Evolutionary conservation across 1,139 yeast species (phyloP), one percentile per base, ranked within the genome.

Genomic region (Eremothecium sinecaudum): DNA sequence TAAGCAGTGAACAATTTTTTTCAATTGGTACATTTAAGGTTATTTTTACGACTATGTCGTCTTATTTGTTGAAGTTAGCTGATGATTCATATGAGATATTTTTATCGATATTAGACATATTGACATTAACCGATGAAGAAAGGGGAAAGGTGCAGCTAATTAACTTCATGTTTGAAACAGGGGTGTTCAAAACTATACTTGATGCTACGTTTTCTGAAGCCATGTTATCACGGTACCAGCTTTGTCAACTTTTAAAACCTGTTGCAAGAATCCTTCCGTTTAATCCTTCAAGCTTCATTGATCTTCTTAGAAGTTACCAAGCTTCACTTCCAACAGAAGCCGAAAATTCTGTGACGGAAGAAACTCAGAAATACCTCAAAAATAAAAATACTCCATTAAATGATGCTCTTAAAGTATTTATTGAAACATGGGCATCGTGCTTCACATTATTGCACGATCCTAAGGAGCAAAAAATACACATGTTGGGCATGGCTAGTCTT

Each of bases 81-180:
- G 87, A 80, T 48, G 94, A 82, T 50, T 62, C 84, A 0, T 66
- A 76, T 37, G 70, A 66, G 24, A 56, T 77, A 5, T 63, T 78
- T 23, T 59, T 79, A 8, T 70, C 81, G 7, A 58, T 73, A 16
- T 58, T 78, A 62, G 90, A 80, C 47, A 66, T 77, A 10, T 51
- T 77, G 17, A 39, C 51, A 9, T 37, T 54, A 9, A 41, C 56
- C 0, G 46, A 45, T 37, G 51, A 47, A 19, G 30, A 47, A 2
- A 48, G 48, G 22, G 34, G 35, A 21, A 56, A 51, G 23, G 38
- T 34, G 18, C 18, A 43, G 4, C 28, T 56, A 8, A 34, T 56
- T 7, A 42, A 47, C 16, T 46, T 47, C 33, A 51, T 56, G 28
- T 48, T 42, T 21, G 40, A 47, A 16, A 39, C 49, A n/a, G 51